Evolutionary conservation across 1,284 basidiomycete species (phyloP).

Genomic region (Jaminaea rosea): DNA sequence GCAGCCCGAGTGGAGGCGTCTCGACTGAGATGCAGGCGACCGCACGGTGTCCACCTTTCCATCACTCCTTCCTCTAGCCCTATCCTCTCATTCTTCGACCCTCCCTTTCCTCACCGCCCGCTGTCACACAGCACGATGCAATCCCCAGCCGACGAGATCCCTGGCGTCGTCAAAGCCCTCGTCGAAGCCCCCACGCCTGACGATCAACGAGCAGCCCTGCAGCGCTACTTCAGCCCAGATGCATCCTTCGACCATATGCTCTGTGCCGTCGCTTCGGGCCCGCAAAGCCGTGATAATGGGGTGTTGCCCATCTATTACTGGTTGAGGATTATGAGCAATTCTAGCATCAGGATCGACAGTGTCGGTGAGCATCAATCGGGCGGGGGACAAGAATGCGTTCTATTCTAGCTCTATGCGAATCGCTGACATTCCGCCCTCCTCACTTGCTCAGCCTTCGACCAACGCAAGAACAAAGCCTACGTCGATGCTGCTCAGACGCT

Average conservation of each 20-base stretch:
- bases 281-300: conserved; percentile 32
- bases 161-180: conserved; percentile 36
- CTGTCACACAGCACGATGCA: conserved; percentile 23
- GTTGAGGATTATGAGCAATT: conserved; percentile 32
- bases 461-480: conserved; percentile 22
- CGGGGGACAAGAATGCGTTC: conserved; percentile 1
- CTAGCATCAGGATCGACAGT: conserved; percentile 30
- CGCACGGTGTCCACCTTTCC: no score
- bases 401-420: neutral
- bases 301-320: conserved; percentile 44
- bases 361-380: conserved; percentile 24
- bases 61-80: no score
- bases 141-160: conserved; percentile 33
- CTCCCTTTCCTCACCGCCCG: no score
- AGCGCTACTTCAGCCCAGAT: conserved; percentile 35
- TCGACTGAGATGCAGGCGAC: no score
- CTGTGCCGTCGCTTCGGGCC: conserved; percentile 20
- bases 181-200: conserved; percentile 34
- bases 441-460: conserved; percentile 16
- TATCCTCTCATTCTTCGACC: no score
- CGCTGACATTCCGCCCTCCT: no score
- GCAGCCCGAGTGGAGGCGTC: no score
- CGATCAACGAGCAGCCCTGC: conserved; percentile 31
- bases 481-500: conserved; percentile 38
- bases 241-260: conserved; percentile 43